These are phyloP conservation scores for Extremus antarcticus DNA, from an alignment of 495 filamentous ascomycete genomes.

Conservation along the genomic window DNA sequence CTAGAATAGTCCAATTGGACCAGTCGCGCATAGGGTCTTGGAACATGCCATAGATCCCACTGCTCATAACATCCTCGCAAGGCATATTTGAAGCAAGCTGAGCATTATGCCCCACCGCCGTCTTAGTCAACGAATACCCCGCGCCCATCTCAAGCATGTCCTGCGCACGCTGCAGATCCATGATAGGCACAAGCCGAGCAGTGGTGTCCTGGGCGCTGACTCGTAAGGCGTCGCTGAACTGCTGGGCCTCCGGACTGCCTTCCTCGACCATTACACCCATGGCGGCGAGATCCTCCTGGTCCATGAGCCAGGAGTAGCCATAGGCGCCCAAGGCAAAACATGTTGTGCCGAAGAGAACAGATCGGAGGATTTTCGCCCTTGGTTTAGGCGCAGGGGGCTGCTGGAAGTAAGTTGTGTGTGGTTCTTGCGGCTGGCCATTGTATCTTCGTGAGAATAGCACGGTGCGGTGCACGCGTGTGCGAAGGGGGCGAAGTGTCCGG, in stretches of 20 bases:
- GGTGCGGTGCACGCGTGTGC: background rate
- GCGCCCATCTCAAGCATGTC: conserved; percentile 1
- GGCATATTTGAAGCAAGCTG: conserved; percentile 15
- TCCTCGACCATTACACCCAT: background rate
- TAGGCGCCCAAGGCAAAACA: conserved; percentile 1
- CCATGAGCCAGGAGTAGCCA: conserved; percentile 3
- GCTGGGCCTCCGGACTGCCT: conserved; percentile 1
- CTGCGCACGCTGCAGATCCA: conserved; percentile 5
- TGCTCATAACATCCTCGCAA: conserved; percentile 8
- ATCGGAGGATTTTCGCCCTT: background rate
- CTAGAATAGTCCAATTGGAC: conserved; percentile 11
- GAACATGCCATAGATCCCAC: background rate
- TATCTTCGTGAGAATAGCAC: conserved; percentile 8
- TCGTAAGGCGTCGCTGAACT: too few relatives aligned
- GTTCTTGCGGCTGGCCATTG: conserved; percentile 3
- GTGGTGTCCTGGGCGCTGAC: background rate
- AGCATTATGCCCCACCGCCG: conserved; percentile 2
- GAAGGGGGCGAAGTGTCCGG: background rate
- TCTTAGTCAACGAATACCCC: conserved; percentile 1
- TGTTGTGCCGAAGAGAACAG: background rate
- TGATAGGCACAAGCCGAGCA: background rate
- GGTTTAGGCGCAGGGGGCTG: conserved; percentile 7
- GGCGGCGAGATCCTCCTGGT: background rate
- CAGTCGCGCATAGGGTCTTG: conserved; percentile 7
- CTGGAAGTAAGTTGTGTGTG: conserved; percentile 18